Conservation (phyloP, 371 early-diverging fungal genomes). For the Rhizopus delemar region DNA sequence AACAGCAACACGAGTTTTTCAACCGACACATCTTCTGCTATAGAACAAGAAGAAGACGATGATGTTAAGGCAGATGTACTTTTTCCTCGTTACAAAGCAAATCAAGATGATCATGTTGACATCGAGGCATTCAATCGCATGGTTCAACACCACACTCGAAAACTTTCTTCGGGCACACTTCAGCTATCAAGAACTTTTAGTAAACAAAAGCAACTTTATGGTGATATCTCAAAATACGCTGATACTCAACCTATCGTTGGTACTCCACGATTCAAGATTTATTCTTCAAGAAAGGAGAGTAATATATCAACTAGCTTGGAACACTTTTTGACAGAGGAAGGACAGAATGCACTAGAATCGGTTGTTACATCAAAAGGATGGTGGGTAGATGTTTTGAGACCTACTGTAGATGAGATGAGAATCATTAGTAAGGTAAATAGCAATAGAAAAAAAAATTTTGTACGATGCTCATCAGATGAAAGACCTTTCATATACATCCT, state of each 20-base stretch:
- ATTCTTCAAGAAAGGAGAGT: conserved; percentile 21
- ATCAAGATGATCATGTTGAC: conserved; percentile 26
- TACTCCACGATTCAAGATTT: conserved; percentile 26
- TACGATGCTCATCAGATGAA: background rate
- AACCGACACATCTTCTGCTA: background rate
- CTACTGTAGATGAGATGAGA: conserved; percentile 80
- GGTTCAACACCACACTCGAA: conserved; percentile 28
- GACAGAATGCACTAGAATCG: conserved; percentile 36
- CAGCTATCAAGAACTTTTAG: conserved; percentile 30
- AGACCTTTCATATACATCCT: conserved; percentile 70
- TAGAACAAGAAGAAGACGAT: conserved; percentile 8
- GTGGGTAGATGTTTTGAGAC: conserved; percentile 86
- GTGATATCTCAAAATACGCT: background rate
- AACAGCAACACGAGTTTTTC: background rate
- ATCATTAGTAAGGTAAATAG: conserved; percentile 59
- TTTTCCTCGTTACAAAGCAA: conserved; percentile 31
- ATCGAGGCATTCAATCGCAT: conserved; percentile 35
- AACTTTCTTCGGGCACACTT: conserved; percentile 26
- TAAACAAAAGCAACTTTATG: conserved; percentile 28
- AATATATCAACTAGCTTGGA: conserved; percentile 6
- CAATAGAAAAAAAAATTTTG: background rate
- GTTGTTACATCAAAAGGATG: conserved; percentile 64
- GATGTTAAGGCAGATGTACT: conserved; percentile 44
- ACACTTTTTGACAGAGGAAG: conserved; percentile 33
- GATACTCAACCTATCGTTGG: conserved; percentile 8